A percentile compares a stretch with the other conserved stretches of the same genome.
phyloP scores from a whole-genome alignment of 768 basidiomycete genomes.

The Lentinula boryana region DNA sequence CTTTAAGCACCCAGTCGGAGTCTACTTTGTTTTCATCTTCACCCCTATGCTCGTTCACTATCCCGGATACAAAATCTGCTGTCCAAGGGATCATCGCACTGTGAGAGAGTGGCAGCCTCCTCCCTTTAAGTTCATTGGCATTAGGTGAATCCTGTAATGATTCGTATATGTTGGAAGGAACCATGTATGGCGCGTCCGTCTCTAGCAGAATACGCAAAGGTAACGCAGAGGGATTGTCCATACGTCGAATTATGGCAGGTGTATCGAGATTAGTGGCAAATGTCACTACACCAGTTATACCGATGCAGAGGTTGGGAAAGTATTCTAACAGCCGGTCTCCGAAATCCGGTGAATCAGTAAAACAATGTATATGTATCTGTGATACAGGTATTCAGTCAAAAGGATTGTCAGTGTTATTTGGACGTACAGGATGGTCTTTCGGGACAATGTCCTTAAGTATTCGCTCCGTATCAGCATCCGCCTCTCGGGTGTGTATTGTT shows the following conservation, averaged over 20 bases:
- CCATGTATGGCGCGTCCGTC: constrained; percentile 88
- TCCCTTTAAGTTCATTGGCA: constrained; percentile 32
- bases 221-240: constrained; percentile 24
- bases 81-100: constrained; percentile 85
- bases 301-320: constrained; percentile 80
- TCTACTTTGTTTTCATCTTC: constrained; percentile 37
- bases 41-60: constrained; percentile 15
- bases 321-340: constrained; percentile 64
- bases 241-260: constrained; percentile 52
- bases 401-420: neutral
- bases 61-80: constrained; percentile 61
- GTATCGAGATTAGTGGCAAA: constrained; percentile 75
- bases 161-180: constrained; percentile 66
- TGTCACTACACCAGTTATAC: constrained; percentile 82
- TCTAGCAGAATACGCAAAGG: constrained; percentile 59
- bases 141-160: constrained; percentile 33
- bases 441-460: constrained; percentile 78
- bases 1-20: constrained; percentile 50
- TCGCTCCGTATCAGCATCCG: constrained; percentile 74
- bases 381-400: neutral
- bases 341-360: constrained; percentile 76
- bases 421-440: constrained; percentile 52
- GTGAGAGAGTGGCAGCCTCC: constrained; percentile 63
- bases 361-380: constrained; percentile 88
- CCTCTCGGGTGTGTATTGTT: constrained; percentile 84